Percentiles rank a stretch among this genome's conserved stretches.
These are phyloP conservation scores for Lachnellula subtilissima DNA, from an alignment of 2,329 filamentous ascomycete species.

Conservation along the genomic window DNA sequence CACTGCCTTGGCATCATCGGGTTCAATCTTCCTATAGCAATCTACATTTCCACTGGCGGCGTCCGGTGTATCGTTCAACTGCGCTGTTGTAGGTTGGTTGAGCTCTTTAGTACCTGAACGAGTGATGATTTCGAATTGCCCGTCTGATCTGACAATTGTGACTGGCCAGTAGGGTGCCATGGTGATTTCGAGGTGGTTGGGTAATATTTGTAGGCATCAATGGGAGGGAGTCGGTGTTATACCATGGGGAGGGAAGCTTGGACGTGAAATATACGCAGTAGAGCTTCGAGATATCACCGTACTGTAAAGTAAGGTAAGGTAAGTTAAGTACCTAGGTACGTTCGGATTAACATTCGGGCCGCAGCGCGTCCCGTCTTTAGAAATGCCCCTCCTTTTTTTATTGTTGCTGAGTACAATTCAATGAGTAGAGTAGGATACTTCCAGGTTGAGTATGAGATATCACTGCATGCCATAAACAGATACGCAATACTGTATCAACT, in stretches of 20 bases:
- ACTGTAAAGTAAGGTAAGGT: no score
- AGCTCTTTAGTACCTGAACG: slow-evolving; percentile 31
- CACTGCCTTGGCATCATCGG: slow-evolving; percentile 47
- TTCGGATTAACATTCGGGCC: no score
- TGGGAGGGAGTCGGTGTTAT: neutral
- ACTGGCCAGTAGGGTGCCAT: slow-evolving; percentile 27
- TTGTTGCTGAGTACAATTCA: no score
- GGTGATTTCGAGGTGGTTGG: neutral
- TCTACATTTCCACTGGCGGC: slow-evolving; percentile 47
- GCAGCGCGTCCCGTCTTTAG: no score
- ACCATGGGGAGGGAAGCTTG: neutral
- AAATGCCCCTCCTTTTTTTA: no score
- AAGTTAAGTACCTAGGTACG: no score
- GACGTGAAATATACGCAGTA: no score
- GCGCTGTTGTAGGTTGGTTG: slow-evolving; percentile 47
- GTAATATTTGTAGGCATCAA: no score
- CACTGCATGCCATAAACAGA: no score
- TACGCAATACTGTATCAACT: no score
- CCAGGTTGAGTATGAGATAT: no score
- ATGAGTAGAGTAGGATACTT: no score
- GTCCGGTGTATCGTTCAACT: slow-evolving; percentile 48
- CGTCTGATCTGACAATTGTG: slow-evolving; percentile 26
- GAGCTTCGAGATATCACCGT: neutral
- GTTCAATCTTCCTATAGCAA: slow-evolving; percentile 47
- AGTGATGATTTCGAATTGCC: slow-evolving; percentile 18